Evolutionary conservation across 1,139 yeast genomes (phyloP), one percentile per base, ranked within the genome.

Genomic region (Geotrichum carabidarum): DNA sequence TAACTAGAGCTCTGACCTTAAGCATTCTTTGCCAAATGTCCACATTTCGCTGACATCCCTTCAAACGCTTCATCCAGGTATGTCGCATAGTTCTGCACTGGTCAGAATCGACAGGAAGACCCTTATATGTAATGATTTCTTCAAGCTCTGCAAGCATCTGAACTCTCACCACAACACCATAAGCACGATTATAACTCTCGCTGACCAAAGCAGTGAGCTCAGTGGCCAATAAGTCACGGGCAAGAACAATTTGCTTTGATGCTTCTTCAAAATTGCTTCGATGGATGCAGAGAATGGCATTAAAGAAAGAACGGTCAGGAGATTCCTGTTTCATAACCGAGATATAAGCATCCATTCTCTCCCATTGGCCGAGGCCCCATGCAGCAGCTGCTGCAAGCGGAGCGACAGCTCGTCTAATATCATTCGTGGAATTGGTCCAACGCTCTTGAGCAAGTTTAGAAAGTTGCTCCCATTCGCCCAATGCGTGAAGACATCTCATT

Each of bases 361-460:
- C 97, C 99, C 99, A 94, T 68, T 89, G 94, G 1, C 93, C 93
- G 49, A 93, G 76, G n/a, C 98, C 98, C 99, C 99, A 93, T 0
- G 98, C 89, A 0, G 99, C 98, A 1, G 98, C 98, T 0, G 98
- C 99, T 0, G 99, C 99, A 54, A 94, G 74, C 0, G 99, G 99
- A 1, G 99, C 98, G 61, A 94, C 91, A 14, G 84, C 82, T 58
- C 96, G 75, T 64, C 84, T 80, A 50, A 82, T 82, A 30, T 89
- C 96, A 49, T 82, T 78, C 2, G 86, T 75, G 0, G 95, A 81
- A 44, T 76, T 76, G 34, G 75, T 76, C 99, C 99, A 94, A 65
- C 87, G 88, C 48, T 84, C 85, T 63, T 83, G 86, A 0, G 98
- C 96, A 55, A 93, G 75, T 59, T 85, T 87, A 9, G 95, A 85